phyloP scores from a whole-genome alignment of 805 yeast species.

The Torulaspora microellipsoides region DNA sequence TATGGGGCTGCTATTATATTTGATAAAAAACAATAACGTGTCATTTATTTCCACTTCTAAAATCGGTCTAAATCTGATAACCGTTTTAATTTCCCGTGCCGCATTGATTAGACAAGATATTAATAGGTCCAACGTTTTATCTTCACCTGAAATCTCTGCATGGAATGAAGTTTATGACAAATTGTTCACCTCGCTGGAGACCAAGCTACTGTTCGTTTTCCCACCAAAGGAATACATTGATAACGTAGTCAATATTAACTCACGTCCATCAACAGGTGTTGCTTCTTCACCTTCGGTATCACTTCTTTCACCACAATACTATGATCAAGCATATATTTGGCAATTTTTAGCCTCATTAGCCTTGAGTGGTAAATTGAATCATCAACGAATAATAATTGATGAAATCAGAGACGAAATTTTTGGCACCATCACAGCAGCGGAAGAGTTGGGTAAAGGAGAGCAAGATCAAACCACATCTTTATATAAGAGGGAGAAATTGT shows the following conservation, averaged over 20 bases:
- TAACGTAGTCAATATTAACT: slow-evolving; percentile 13
- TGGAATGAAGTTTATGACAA: slow-evolving; percentile 83
- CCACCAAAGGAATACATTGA: slow-evolving; percentile 52
- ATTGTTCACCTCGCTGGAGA: slow-evolving; percentile 73
- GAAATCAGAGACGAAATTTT: slow-evolving; percentile 91
- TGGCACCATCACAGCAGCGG: slow-evolving; percentile 77
- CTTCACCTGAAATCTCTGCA: slow-evolving; percentile 39
- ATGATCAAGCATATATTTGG: slow-evolving; percentile 86
- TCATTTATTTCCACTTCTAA: slow-evolving; percentile 53
- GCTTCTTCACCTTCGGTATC: slow-evolving; percentile 16
- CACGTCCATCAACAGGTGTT: slow-evolving; percentile 10
- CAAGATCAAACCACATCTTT: slow-evolving; percentile 38
- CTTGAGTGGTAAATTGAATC: slow-evolving; percentile 81
- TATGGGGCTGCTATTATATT: slow-evolving; percentile 63
- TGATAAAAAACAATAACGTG: slow-evolving; percentile 67
- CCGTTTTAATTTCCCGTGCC: slow-evolving; percentile 87
- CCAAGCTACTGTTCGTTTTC: slow-evolving; percentile 71
- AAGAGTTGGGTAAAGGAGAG: slow-evolving; percentile 36
- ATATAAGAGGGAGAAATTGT: slow-evolving; percentile 52
- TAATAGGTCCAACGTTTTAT: slow-evolving; percentile 36
- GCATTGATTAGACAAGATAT: slow-evolving; percentile 88
- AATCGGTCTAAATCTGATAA: slow-evolving; percentile 79
- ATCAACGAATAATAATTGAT: slow-evolving; percentile 90
- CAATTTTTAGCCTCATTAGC: slow-evolving; percentile 94
- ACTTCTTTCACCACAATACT: slow-evolving; percentile 32